Base-by-base conservation (phyloP, 2,329 filamentous ascomycete genomes). In the Lachnellula hyalina region DNA sequence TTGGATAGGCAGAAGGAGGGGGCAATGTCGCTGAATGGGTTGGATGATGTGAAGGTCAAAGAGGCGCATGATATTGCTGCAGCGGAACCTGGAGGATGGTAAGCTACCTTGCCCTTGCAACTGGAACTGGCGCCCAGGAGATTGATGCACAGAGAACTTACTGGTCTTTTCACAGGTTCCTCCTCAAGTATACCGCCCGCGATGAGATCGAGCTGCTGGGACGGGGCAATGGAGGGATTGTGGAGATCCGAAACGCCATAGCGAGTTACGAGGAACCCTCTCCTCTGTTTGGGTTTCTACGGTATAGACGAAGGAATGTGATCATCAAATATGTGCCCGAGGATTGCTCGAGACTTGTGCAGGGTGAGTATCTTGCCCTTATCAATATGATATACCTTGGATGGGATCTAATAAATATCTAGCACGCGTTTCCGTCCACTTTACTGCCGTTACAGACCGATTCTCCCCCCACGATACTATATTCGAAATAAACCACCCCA, bases 41-140 rank as follows among this genome's bases (percentile, higher is more conserved):
- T 97, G 74, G 92, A 96, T 76, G 82, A 84, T 75, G 77, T 81
- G 65, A 82, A 84, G 69, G 82, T 99, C 74, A 83, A 85, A 74
- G 90, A 95, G 75, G 91, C 92, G 67, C 86, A 96, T 74, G 87
- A 92, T 69, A 77, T 83, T 65, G 89, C 90, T 54, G 77, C 86
- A 65, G 82, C 82, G 57, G 94, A 97, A 74, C 84, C 90, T 55
- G 92, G 91, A 76, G 92, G 91, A 86, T 99, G 94, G 94, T 97
- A 61, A 65, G 63, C 53, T 54, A 54, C 14, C 44, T 36, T 47
- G 42, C 51, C 50, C 38, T 52, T 35, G 28, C 28, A 32, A 32
- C 28, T 32, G 28, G 28, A 32, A 32, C 9, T 32, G 28, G 28
- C 28, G 28, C 28, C 28, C 45, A 45, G 23, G 28, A 52, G 38